Conservation (phyloP, 257 asterid species). For the Thymus quinquecostatus region DNA sequence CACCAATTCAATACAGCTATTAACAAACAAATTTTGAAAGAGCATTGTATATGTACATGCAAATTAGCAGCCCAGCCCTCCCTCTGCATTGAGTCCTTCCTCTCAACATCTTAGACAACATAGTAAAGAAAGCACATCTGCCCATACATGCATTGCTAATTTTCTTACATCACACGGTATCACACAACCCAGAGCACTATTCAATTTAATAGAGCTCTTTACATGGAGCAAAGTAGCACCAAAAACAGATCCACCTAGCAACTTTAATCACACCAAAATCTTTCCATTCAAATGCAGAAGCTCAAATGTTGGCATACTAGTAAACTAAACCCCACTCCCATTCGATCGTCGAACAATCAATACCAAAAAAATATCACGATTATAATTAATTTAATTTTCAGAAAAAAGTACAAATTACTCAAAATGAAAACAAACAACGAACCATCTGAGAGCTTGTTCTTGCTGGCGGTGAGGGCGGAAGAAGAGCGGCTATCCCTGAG, state of each 20-base stretch:
- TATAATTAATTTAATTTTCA: not conserved
- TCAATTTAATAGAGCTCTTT: not conserved
- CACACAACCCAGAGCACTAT: not conserved
- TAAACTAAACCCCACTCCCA: not conserved
- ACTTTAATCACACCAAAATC: not conserved
- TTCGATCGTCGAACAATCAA: too few species aligned
- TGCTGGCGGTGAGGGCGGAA: conserved; percentile 48
- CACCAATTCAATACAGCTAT: conserved; percentile 2
- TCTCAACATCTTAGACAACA: not conserved
- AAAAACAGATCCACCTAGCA: conserved; percentile 11
- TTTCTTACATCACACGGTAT: not conserved
- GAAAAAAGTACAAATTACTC: not conserved
- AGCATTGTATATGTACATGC: not conserved
- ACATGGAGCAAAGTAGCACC: conserved; percentile 7
- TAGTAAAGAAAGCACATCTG: not conserved
- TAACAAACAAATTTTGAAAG: not conserved
- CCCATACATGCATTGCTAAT: not conserved
- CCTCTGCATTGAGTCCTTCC: conserved; percentile 5
- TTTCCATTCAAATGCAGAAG: not conserved
- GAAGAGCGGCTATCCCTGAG: conserved; percentile 58
- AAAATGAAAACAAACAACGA: conserved; percentile 5
- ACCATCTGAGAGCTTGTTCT: conserved; percentile 85
- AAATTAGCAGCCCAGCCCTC: not conserved
- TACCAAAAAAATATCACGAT: not conserved
- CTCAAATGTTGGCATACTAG: conserved; percentile 12